A percentile compares a stretch with the other conserved stretches of the same genome.
These are phyloP conservation scores for Cladosporium sphaerospermum DNA, from an alignment of 2,329 filamentous ascomycete genomes.

Conservation along the genomic window DNA sequence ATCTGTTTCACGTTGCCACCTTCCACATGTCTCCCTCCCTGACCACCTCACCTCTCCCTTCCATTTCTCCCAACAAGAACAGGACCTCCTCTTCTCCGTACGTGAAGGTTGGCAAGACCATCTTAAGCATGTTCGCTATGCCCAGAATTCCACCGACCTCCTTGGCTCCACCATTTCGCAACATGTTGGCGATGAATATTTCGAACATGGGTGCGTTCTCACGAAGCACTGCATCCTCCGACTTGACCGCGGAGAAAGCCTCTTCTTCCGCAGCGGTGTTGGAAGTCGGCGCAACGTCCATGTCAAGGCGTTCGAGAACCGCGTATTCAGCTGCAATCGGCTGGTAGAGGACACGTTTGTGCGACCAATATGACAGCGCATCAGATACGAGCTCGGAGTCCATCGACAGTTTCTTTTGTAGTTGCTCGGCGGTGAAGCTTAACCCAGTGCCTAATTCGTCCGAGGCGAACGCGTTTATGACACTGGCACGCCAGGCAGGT, in stretches of 20 bases:
- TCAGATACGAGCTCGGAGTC: conserved; percentile 64
- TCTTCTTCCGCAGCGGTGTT: conserved; percentile 26
- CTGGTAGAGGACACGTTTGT: conserved; percentile 59
- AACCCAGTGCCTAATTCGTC: conserved; percentile 28
- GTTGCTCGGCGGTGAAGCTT: conserved; percentile 34
- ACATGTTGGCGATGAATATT: conserved; percentile 90
- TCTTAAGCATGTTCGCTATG: conserved; percentile 92
- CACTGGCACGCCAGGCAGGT: conserved; percentile 77
- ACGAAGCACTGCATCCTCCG: conserved; percentile 54
- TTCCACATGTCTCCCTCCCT: conserved; percentile 29
- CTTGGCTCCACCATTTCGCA: conserved; percentile 65
- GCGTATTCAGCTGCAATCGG: conserved; percentile 49
- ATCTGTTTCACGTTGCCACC: neutral
- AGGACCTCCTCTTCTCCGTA: conserved; percentile 85
- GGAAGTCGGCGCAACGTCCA: conserved; percentile 30
- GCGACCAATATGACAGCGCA: conserved; percentile 66
- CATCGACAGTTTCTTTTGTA: conserved; percentile 58
- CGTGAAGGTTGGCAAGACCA: conserved; percentile 80
- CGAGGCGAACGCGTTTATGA: conserved; percentile 74
- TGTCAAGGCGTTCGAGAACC: conserved; percentile 60
- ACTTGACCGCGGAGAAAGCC: conserved; percentile 44
- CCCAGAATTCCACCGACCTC: conserved; percentile 66
- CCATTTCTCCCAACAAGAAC: conserved; percentile 73
- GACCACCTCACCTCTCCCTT: conserved; percentile 59
- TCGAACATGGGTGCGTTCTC: conserved; percentile 73